A percentile compares a stretch with the other conserved stretches of the same genome.
Conservation (phyloP, 192 early-diverging fungal species). For the Dimargaris verticillata region DNA sequence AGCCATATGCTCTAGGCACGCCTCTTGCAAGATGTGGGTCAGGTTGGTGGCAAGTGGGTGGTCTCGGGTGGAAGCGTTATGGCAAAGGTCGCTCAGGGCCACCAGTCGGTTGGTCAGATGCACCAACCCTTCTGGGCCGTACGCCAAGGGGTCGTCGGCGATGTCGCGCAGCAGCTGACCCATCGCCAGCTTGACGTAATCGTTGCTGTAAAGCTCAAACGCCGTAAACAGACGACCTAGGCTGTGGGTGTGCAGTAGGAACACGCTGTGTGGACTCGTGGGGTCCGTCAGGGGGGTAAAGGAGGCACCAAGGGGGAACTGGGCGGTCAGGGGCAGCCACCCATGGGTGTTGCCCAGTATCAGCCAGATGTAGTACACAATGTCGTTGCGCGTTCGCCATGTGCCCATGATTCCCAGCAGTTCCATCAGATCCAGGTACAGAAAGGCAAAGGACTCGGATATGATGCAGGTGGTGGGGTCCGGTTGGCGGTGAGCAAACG, state of each 20-base stretch:
- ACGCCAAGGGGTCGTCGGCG: neutral
- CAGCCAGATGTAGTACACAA: neutral
- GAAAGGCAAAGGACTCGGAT: constrained; percentile 5
- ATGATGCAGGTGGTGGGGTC: neutral
- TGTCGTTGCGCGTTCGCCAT: neutral
- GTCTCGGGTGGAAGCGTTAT: neutral
- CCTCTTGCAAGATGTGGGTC: too few species aligned
- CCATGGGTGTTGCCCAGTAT: neutral
- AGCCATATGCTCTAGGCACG: too few species aligned
- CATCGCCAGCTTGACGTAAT: neutral
- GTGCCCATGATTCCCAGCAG: neutral
- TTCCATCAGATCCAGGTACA: constrained; percentile 6
- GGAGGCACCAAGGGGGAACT: neutral
- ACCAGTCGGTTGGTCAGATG: neutral
- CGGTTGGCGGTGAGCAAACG: neutral
- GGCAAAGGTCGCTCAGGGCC: neutral
- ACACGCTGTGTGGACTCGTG: neutral
- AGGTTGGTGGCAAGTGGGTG: neutral
- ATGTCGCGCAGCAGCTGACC: neutral
- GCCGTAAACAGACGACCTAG: neutral
- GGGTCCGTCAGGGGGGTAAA: neutral
- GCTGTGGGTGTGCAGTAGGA: constrained; percentile 1
- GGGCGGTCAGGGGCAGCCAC: neutral
- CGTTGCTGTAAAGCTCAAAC: neutral
- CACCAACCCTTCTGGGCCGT: too few species aligned